A percentile compares a stretch with the other conserved stretches of the same genome.
Conservation (phyloP, 2,329 filamentous ascomycete species). For the Cladophialophora bantiana region DNA sequence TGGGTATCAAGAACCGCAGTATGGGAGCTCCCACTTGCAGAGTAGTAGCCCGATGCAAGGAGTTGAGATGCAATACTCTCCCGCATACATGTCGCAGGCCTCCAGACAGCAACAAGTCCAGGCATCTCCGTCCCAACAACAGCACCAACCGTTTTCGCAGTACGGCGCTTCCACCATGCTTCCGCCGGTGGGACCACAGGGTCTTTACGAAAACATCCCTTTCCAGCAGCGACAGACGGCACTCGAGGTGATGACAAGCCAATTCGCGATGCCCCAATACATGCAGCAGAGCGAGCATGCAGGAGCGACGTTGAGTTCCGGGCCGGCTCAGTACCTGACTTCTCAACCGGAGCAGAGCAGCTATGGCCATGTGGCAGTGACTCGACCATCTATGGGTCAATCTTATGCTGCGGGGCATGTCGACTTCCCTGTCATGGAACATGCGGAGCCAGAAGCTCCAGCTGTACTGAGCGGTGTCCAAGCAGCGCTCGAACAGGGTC, state of each 20-base stretch:
- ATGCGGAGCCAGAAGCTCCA: slow-evolving; percentile 43
- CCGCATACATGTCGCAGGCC: slow-evolving; percentile 66
- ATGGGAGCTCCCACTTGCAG: slow-evolving; percentile 62
- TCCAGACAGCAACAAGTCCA: slow-evolving; percentile 42
- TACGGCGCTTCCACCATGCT: slow-evolving; percentile 72
- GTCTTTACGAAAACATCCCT: slow-evolving; percentile 74
- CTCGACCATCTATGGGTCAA: slow-evolving; percentile 58
- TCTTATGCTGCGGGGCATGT: slow-evolving; percentile 62
- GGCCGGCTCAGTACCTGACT: slow-evolving; percentile 69
- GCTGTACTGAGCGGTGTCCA: slow-evolving; percentile 48
- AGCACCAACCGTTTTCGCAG: slow-evolving; percentile 61
- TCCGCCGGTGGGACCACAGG: slow-evolving; percentile 67
- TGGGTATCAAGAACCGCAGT: slow-evolving; percentile 62
- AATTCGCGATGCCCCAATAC: slow-evolving; percentile 76
- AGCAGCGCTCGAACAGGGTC: slow-evolving; percentile 67
- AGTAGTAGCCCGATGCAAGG: slow-evolving; percentile 55
- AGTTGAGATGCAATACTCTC: slow-evolving; percentile 68
- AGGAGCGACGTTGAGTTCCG: slow-evolving; percentile 65
- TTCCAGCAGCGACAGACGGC: slow-evolving; percentile 76
- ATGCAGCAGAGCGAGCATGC: slow-evolving; percentile 71
- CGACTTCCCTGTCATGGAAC: slow-evolving; percentile 51
- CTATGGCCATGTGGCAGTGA: slow-evolving; percentile 67
- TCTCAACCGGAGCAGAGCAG: slow-evolving; percentile 64
- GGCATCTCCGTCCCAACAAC: slow-evolving; percentile 55
- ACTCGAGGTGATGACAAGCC: slow-evolving; percentile 75